Base-by-base conservation (phyloP, 805 yeast species). In the Saturnispora silvae region DNA sequence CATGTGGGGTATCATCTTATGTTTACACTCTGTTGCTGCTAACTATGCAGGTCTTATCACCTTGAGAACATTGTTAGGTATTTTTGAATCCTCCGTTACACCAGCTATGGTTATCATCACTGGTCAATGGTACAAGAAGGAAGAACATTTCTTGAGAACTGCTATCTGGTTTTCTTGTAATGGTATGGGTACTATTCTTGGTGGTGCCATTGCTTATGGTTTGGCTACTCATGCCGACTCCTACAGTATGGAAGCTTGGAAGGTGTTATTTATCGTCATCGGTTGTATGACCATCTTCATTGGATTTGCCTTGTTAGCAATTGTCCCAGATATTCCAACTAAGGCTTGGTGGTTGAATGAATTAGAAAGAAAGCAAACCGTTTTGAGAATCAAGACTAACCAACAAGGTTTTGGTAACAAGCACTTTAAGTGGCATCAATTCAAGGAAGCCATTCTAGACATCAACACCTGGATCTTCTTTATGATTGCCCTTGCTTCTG, bases 21-120 rank as follows among this genome's bases (percentile, higher is more conserved):
- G 70, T 47, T 56, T 68, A 26, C 68, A 64, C 41, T 66, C 73
- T 42, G 61, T 65, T 1, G 68, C 72, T 31, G 46, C 44, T 29
- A 68, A 63, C 42, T 67, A 63, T 45, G 65, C 64, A 9, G 75
- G 76, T 20, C 59, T 73, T 1, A 56, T 64, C 18, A 63, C 61
- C 2, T 46, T 70, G 25, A 55, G 80, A 46, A 65, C 72, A 45
- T 60, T 70, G 38, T 50, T 73, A 20, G 81, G 80, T 57, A 31
- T 62, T 9, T 46, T 52, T 35, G 68, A 64, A 46, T 50, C 58
- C 19, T 51, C 51, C 13, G 48, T 57, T n/a, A 50, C 53, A 19
- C 62, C 69, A 39, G 57, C 64, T 46, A 51, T 53, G 42, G 47
- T 63, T 34, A 54, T 60, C 27, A 50, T 60, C 13, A 46, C 56